A percentile compares a stretch with the other conserved stretches of the same genome.
Conservation (phyloP, 2,329 filamentous ascomycete genomes). For the Trichophyton simii region DNA sequence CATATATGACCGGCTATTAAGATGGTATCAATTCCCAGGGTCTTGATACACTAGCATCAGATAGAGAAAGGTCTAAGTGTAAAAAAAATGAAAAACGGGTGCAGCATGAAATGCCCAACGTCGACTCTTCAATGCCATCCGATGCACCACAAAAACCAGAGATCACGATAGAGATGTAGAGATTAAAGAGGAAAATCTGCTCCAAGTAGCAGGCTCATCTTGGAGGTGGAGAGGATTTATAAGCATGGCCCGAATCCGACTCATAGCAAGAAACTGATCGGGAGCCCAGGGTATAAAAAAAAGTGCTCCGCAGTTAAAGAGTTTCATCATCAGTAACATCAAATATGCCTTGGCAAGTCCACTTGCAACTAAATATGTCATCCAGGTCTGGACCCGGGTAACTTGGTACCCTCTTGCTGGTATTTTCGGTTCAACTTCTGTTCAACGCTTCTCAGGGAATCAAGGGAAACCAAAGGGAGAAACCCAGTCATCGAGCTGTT, state of each 20-base stretch:
- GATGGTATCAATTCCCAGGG: not conserved
- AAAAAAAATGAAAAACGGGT: not conserved
- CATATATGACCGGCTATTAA: not conserved
- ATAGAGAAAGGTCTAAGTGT: not conserved
- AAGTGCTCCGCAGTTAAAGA: not conserved
- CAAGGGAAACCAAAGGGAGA: not conserved
- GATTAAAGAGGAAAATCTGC: not conserved
- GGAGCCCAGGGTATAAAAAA: not conserved
- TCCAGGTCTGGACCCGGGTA: too few species aligned
- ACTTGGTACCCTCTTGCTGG: too few species aligned
- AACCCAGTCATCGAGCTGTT: not conserved
- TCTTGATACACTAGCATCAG: not conserved
- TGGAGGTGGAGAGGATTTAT: conserved; percentile 1
- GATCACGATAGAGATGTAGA: not conserved
- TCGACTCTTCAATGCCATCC: not conserved
- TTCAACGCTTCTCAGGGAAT: not conserved
- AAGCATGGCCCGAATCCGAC: not conserved
- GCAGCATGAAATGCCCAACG: not conserved
- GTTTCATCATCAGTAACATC: not conserved
- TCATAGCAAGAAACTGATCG: not conserved
- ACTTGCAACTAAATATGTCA: not conserved
- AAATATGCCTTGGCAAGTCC: not conserved
- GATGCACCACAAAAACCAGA: not conserved
- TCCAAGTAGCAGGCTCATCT: not conserved
- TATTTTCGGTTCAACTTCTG: not conserved